Evolutionary conservation across 2,329 filamentous ascomycete species (phyloP), one percentile per base, ranked within the genome.

Genomic region (Mollisiaceae sp.): DNA sequence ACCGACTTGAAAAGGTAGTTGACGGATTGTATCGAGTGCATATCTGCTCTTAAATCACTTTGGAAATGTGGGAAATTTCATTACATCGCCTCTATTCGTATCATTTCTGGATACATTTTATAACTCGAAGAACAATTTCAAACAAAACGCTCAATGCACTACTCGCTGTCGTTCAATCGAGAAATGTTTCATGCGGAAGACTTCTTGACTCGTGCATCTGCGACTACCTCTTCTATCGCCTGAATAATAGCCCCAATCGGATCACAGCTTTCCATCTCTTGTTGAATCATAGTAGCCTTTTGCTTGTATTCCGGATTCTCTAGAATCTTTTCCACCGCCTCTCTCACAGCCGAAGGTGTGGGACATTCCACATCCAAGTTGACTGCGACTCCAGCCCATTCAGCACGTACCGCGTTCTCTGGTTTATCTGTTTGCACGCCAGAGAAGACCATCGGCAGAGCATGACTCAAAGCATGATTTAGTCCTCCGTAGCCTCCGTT

Each of bases 401-500:
- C 73, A 65, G 11, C 8, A 39, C 55, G 55, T 1, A 22, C 55
- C 15, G 55, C 32, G 12, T 36, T 57, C 35, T 38, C 32, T 9
- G 55, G 55, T 63, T 78, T 78, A 39, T 78, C 77, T 55, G 77
- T 74, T 1, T 69, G 72, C 8, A 65, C 66, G 15, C 76, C 76
- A 2, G 73, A 70, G n/a, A 78, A 61, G 4, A 78, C 72, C 67
- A 78, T 70, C 0, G 77, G 76, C 9, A 76, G 69, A 2, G 75
- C 77, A 41, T 70, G 67, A 8, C 68, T 67, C 2, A 78, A 64
- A 14, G 73, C 72, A 60, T 77, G 74, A 27, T 75, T 73, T 5
- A 78, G 70, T n/a, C 72, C 73, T 38, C 76, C 76, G 62, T 76
- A 78, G 2, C 77, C 77, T 52, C 76, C 76, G 22, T 75, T 78